A percentile compares a stretch with the other conserved stretches of the same genome.
These are phyloP conservation scores for Sordariomycetes sp. DNA, from an alignment of 2,329 filamentous ascomycete genomes.

Conservation along the genomic window DNA sequence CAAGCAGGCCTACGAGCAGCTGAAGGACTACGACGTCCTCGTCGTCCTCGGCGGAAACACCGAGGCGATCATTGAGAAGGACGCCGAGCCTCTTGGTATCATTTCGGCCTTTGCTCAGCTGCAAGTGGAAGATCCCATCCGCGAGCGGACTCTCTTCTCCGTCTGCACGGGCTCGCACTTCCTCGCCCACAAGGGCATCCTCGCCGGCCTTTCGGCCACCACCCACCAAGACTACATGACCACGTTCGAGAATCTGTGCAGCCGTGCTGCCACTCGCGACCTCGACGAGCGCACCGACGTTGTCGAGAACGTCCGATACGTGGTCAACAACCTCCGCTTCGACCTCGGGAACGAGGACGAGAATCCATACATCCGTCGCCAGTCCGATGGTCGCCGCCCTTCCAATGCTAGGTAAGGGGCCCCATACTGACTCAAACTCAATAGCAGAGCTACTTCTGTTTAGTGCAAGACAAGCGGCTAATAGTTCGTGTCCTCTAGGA, in stretches of 20 bases:
- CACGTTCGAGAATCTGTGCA: conserved; percentile 72
- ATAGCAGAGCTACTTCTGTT: neutral
- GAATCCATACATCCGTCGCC: conserved; percentile 73
- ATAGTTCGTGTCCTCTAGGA: conserved; percentile 33
- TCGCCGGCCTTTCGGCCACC: conserved; percentile 69
- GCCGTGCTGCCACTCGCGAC: conserved; percentile 58
- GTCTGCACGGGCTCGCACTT: conserved; percentile 72
- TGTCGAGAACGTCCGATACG: conserved; percentile 69
- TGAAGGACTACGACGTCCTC: conserved; percentile 70
- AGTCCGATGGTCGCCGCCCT: conserved; percentile 54
- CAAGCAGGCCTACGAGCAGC: conserved; percentile 64
- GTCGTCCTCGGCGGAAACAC: conserved; percentile 65
- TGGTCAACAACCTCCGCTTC: conserved; percentile 86
- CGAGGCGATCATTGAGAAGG: conserved; percentile 53
- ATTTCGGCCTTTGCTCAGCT: conserved; percentile 70
- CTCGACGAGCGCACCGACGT: conserved; percentile 71
- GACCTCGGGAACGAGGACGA: conserved; percentile 73
- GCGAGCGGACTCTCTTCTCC: conserved; percentile 72
- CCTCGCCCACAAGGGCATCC: conserved; percentile 65
- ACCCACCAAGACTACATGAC: conserved; percentile 75
- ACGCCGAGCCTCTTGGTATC: conserved; percentile 57
- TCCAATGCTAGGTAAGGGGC: conserved; percentile 47
- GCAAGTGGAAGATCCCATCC: conserved; percentile 66
- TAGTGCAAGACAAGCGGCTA: conserved; percentile 8
- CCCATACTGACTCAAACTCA: neutral